Conservation (phyloP, 2,329 filamentous ascomycete genomes). For the Geoglossum cookeanum region DNA sequence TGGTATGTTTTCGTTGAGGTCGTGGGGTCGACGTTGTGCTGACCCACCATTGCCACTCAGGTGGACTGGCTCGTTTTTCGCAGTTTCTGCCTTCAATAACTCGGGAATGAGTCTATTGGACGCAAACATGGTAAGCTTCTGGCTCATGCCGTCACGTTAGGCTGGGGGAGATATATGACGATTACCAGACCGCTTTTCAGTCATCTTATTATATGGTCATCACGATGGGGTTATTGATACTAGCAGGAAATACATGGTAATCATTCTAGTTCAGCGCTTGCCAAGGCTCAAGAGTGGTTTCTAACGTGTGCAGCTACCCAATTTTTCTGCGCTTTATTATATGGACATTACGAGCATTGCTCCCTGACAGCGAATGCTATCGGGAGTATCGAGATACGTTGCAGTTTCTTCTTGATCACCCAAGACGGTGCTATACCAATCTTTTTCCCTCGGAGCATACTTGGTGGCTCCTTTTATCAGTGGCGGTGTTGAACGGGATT, state of each 20-base stretch:
- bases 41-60: background rate
- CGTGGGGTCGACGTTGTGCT: background rate
- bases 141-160: background rate
- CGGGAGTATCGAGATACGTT: conserved; percentile 26
- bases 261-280: background rate
- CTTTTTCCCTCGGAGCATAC: conserved; percentile 41
- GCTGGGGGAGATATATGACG: conserved; percentile 9
- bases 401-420: conserved; percentile 41
- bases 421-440: conserved; percentile 41
- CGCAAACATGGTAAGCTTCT: conserved; percentile 27
- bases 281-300: background rate
- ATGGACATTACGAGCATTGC: conserved; percentile 33
- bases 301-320: conserved; percentile 25
- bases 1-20: conserved; percentile 16
- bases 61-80: conserved; percentile 30
- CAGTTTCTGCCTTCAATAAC: conserved; percentile 35
- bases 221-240: conserved; percentile 17
- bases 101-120: conserved; percentile 34
- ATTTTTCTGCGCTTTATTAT: conserved; percentile 37
- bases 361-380: conserved; percentile 21
- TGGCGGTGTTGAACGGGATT: conserved; percentile 32
- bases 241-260: conserved; percentile 20
- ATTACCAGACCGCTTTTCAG: conserved; percentile 12
- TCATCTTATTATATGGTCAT: conserved; percentile 13
- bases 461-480: conserved; percentile 34